Conservation (phyloP, 768 basidiomycete genomes). For the Agaricus blazei region DNA sequence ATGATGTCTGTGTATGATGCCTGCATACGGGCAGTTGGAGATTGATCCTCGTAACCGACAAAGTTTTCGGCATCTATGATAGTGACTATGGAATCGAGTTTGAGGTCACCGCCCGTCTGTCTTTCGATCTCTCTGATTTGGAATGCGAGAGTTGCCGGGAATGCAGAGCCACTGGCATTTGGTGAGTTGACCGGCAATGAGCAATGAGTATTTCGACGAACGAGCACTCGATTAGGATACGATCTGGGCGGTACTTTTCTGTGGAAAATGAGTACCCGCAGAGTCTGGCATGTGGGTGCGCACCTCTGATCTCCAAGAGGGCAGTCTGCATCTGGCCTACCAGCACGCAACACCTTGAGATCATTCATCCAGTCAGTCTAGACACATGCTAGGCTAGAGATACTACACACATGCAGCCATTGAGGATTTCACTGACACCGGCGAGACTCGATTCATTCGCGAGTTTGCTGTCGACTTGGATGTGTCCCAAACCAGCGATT, state of each 20-base stretch:
- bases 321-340: conserved; percentile 95
- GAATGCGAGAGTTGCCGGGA: conserved; percentile 92
- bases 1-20: conserved; percentile 94
- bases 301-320: conserved; percentile 80
- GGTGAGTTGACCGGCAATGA: neutral
- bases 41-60: conserved; percentile 86
- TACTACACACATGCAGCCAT: conserved; percentile 83
- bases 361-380: neutral
- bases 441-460: conserved; percentile 79
- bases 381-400: neutral
- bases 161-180: conserved; percentile 75
- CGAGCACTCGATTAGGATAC: conserved; percentile 96
- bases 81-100: conserved; percentile 86
- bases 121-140: conserved; percentile 88
- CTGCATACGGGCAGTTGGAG: conserved; percentile 89
- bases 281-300: neutral
- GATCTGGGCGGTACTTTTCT: conserved; percentile 84
- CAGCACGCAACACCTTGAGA: conserved; percentile 79
- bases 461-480: conserved; percentile 82
- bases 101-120: conserved; percentile 69
- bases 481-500: neutral
- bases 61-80: conserved; percentile 93
- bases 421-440: conserved; percentile 90
- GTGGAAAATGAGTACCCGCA: conserved; percentile 1
- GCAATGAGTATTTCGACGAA: conserved; percentile 28